Evolutionary conservation across 257 asterid species (phyloP).

Genomic region (Solanum habrochaites): DNA sequence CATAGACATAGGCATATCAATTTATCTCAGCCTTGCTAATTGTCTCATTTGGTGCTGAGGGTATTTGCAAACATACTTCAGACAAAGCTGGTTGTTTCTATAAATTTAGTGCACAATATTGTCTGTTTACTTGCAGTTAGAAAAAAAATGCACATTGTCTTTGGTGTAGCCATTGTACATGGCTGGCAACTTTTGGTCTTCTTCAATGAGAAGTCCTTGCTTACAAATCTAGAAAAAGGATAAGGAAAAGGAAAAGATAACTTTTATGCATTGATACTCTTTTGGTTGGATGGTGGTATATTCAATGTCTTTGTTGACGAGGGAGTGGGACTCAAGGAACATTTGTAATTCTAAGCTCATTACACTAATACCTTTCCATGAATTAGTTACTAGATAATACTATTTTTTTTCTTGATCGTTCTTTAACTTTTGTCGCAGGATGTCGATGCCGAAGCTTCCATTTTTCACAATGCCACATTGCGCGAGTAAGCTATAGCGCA

Average conservation of each 20-base stretch:
- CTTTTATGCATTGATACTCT: background rate
- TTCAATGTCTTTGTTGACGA: background rate
- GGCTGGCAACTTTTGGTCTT: background rate
- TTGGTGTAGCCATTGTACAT: background rate
- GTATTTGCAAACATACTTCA: background rate
- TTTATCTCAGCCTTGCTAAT: background rate
- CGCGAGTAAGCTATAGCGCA: conserved; percentile 56
- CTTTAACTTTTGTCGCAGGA: conserved; percentile 42
- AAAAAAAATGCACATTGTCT: background rate
- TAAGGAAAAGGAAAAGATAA: background rate
- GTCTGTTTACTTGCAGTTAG: background rate
- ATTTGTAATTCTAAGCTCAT: background rate
- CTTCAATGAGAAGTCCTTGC: background rate
- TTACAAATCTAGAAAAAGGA: background rate
- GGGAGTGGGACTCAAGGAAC: background rate
- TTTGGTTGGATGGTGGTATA: background rate
- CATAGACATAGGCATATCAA: background rate
- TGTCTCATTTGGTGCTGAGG: background rate
- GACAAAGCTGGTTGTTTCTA: background rate
- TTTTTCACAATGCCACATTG: conserved; percentile 82
- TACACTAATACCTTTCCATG: background rate
- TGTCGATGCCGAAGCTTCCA: conserved; percentile 91
- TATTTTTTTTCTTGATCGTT: background rate
- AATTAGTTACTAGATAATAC: background rate
- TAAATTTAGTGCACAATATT: background rate